phyloP scores from a whole-genome alignment of 768 basidiomycete genomes.

The Russula griseocarnosa region DNA sequence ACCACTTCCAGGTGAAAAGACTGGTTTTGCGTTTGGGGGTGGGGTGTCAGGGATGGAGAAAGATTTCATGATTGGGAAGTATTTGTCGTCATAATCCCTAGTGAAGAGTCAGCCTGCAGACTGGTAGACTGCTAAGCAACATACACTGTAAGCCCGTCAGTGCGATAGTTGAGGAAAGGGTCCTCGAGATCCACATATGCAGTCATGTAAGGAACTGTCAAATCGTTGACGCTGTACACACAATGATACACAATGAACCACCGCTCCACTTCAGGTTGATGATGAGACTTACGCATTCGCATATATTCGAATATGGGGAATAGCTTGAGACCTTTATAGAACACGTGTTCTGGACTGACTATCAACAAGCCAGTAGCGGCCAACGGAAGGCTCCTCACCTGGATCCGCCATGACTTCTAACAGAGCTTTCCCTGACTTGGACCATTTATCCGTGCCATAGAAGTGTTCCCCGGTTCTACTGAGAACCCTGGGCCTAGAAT shows the following conservation, averaged over 20 bases:
- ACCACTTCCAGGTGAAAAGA: slow-evolving; percentile 9
- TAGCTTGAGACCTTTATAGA: slow-evolving; percentile 63
- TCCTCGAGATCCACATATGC: slow-evolving; percentile 68
- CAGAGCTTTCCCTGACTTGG: slow-evolving; percentile 58
- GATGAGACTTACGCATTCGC: slow-evolving; percentile 65
- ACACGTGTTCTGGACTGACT: slow-evolving; percentile 53
- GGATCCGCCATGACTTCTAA: slow-evolving; percentile 80
- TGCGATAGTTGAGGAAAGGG: slow-evolving; percentile 53
- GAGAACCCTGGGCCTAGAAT: slow-evolving; percentile 62
- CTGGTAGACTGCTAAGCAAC: slow-evolving; percentile 28
- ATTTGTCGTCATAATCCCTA: slow-evolving; percentile 25
- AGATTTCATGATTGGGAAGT: slow-evolving; percentile 26
- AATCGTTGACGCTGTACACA: slow-evolving; percentile 55
- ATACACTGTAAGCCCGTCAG: slow-evolving; percentile 61
- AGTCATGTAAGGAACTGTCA: slow-evolving; percentile 79
- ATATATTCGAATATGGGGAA: slow-evolving; percentile 72
- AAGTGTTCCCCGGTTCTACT: slow-evolving; percentile 72
- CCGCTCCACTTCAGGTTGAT: background rate
- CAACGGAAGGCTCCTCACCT: slow-evolving; percentile 36
- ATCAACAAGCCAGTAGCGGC: background rate
- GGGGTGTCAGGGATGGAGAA: slow-evolving; percentile 18
- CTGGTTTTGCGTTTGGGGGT: slow-evolving; percentile 13
- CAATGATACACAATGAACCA: background rate
- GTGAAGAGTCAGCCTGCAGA: background rate
- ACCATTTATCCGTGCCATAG: slow-evolving; percentile 61